Evolutionary conservation across 768 basidiomycete genomes (phyloP).

Genomic region (Amanita rubescens): DNA sequence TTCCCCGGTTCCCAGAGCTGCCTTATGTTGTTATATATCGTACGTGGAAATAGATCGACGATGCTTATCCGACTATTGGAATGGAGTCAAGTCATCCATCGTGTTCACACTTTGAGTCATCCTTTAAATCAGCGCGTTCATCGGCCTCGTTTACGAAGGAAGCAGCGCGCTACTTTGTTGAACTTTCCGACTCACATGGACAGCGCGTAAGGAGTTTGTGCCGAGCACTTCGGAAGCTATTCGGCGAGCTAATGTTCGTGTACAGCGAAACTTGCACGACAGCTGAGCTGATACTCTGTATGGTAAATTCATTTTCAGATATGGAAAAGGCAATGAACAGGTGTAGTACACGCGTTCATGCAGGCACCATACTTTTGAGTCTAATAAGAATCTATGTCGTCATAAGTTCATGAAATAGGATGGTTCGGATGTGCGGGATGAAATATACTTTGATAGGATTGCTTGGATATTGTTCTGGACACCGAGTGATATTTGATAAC

Average conservation of each 20-base stretch:
- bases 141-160: not conserved
- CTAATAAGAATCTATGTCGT: not conserved
- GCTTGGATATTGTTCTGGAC: not conserved
- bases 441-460: not conserved
- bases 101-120: not conserved
- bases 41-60: not conserved
- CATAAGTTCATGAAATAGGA: not conserved
- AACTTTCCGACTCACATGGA: not conserved
- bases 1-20: not conserved
- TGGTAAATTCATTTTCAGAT: not conserved
- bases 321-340: not conserved
- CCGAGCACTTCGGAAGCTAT: not conserved
- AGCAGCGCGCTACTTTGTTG: not conserved
- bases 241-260: not conserved
- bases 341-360: not conserved
- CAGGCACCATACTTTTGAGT: not conserved
- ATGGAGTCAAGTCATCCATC: not conserved
- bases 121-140: not conserved
- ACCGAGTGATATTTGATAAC: not conserved
- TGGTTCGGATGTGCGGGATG: constrained; percentile 1
- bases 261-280: not conserved
- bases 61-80: not conserved
- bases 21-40: not conserved
- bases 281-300: not conserved
- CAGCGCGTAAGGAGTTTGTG: not conserved